Conservation (phyloP, 805 yeast species). For the Monosporozyma unispora region DNA sequence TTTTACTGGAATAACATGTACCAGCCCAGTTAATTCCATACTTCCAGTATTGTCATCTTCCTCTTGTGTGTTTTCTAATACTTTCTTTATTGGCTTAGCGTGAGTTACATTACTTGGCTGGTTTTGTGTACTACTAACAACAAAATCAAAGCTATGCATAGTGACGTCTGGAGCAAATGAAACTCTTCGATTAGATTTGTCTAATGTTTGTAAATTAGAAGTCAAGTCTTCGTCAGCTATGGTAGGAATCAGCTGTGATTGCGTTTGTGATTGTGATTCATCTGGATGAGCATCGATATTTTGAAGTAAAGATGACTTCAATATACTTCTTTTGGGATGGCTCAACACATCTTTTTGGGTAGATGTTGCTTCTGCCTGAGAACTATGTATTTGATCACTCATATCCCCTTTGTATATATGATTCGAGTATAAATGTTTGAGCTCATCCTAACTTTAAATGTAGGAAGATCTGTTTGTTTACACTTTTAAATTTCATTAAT, state of each 20-base stretch:
- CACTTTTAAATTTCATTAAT: background rate
- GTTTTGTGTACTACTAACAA: constrained; percentile 14
- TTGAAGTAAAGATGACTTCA: constrained; percentile 7
- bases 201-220: background rate
- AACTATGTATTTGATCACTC: background rate
- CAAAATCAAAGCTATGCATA: constrained; percentile 44
- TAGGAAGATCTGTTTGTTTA: background rate
- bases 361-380: background rate
- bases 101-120: background rate
- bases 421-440: no score
- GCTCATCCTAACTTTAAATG: background rate
- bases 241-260: background rate
- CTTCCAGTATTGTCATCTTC: constrained; percentile 1
- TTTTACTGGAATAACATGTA: background rate
- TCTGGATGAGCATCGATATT: background rate
- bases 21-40: constrained; percentile 10
- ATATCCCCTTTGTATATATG: background rate
- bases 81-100: background rate
- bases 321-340: constrained; percentile 7
- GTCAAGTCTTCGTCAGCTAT: background rate
- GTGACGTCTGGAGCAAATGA: constrained; percentile 73
- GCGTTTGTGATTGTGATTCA: background rate
- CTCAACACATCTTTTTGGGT: background rate
- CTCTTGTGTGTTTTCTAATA: background rate
- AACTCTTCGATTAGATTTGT: constrained; percentile 40